Base-by-base conservation (phyloP, 139 green algal species). In the Nannochloris sp. region DNA sequence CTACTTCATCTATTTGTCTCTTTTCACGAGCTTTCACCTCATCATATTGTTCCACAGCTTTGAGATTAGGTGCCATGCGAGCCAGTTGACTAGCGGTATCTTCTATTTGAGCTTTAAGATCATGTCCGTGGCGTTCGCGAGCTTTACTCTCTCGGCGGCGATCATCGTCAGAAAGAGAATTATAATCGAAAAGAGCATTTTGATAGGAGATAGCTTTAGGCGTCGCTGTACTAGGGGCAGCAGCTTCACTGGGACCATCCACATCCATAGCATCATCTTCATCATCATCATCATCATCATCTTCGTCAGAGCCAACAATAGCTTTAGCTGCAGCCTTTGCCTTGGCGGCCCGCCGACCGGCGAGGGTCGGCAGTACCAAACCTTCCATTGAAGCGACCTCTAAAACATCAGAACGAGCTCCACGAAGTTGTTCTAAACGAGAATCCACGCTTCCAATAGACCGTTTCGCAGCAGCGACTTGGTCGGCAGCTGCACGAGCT, bases 11-110 rank as follows among this genome's bases (percentile, higher is more conserved):
- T 32, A 81, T 70, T 71, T 89, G 70, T 65, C 87, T 80, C 37
- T 54, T 73, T 76, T 99, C 91, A 60, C 84, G 71, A 35, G 87
- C 83, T 45, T 79, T 70, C 10, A 97, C 60, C 12, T 74, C 79
- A 44, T 92, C 83, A 74, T 95, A 99, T 82, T 98, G 93, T 63
- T 97, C 91, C 53, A 89, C 44, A 1, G 93, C 93, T 68, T 95
- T 94, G 42, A 94, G 66, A 70, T 97, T 97, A 65, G 90, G 90
- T 8, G 84, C 85, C 15, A 74, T 34, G 3, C 47, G 38, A 9
- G 72, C 72, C 54, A 95, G 70, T 57, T 81, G 66, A 45, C 31
- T 46, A 13, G 44, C 31, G 36, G 79, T 68, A 34, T 75, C 70
- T 38, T 86, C 74, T 2, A 88, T 80, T 38, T 65, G 61, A 3